Percentiles rank a stretch among this genome's conserved stretches.
Evolutionary conservation across 768 basidiomycete genomes (phyloP).

Genomic region (Boletus rubropictus): DNA sequence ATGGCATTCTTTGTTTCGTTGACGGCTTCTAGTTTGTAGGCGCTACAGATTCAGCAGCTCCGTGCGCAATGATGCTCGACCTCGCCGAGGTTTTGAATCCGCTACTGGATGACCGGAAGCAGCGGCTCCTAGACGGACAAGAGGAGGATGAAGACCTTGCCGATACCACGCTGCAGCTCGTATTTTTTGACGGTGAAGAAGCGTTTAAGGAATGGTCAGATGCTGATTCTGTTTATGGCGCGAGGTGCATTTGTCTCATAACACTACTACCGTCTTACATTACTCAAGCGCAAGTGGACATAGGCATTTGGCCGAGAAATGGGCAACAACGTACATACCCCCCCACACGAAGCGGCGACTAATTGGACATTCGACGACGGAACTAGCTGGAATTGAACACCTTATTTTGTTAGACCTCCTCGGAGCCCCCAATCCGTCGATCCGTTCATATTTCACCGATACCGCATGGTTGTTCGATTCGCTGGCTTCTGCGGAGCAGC

Average conservation of each 20-base stretch:
- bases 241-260: slow-evolving; percentile 48
- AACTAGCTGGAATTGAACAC: slow-evolving; percentile 79
- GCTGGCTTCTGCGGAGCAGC: slow-evolving; percentile 62
- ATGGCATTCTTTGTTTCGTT: slow-evolving; percentile 3
- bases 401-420: slow-evolving; percentile 90
- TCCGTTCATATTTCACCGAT: slow-evolving; percentile 77
- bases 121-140: slow-evolving; percentile 47
- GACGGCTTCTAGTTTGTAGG: slow-evolving; percentile 72
- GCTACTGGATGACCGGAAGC: slow-evolving; percentile 55
- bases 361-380: slow-evolving; percentile 47
- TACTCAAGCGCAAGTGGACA: not conserved
- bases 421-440: slow-evolving; percentile 66
- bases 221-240: slow-evolving; percentile 91
- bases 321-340: slow-evolving; percentile 64
- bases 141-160: slow-evolving; percentile 73
- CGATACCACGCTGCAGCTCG: slow-evolving; percentile 82
- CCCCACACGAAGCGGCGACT: slow-evolving; percentile 58
- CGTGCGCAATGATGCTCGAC: slow-evolving; percentile 92
- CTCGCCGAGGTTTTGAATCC: slow-evolving; percentile 79
- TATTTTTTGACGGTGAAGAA: slow-evolving; percentile 98
- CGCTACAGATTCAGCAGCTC: slow-evolving; percentile 94
- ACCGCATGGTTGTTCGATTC: slow-evolving; percentile 93
- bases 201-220: slow-evolving; percentile 88
- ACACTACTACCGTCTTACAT: not conserved
- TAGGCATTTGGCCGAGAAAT: slow-evolving; percentile 86